These are phyloP conservation scores for Carallia brachiata DNA, from an alignment of 345 rosid species.

Conservation along the genomic window DNA sequence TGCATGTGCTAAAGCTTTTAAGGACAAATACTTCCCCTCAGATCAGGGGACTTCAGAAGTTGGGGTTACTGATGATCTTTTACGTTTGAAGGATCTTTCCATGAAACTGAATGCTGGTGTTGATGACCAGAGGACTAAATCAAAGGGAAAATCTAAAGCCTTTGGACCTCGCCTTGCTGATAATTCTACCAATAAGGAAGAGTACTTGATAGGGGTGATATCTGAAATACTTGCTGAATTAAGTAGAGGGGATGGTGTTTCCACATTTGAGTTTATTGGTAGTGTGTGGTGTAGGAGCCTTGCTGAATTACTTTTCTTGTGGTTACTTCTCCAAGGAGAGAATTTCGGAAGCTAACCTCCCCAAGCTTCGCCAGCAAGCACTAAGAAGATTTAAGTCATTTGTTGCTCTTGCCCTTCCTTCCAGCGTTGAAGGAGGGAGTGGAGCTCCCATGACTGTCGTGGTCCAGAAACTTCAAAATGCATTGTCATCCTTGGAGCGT, in stretches of 20 bases:
- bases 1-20: slow-evolving; percentile 85
- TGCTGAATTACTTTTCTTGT: slow-evolving; percentile 89
- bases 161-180: slow-evolving; percentile 55
- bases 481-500: slow-evolving; percentile 88
- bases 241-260: slow-evolving; percentile 95
- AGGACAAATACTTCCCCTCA: slow-evolving; percentile 76
- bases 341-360: slow-evolving; percentile 68
- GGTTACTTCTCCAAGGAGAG: slow-evolving; percentile 83
- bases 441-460: slow-evolving; percentile 70
- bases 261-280: slow-evolving; percentile 97
- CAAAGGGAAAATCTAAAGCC: slow-evolving; percentile 86
- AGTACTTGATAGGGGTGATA: slow-evolving; percentile 68
- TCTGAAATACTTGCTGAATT: slow-evolving; percentile 84
- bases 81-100: slow-evolving; percentile 83
- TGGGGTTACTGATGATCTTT: slow-evolving; percentile 95
- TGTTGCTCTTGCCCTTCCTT: slow-evolving; percentile 74
- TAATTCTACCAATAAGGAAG: slow-evolving; percentile 67
- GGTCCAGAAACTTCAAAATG: slow-evolving; percentile 97
- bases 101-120: slow-evolving; percentile 65
- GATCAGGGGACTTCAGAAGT: slow-evolving; percentile 71
- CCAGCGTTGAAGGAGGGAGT: slow-evolving; percentile 42
- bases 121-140: slow-evolving; percentile 80
- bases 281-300: slow-evolving; percentile 96
- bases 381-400: slow-evolving; percentile 77
- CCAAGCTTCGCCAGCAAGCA: slow-evolving; percentile 83